A percentile compares a stretch with the other conserved stretches of the same genome.
These are phyloP conservation scores for Euphorbia peplus DNA, from an alignment of 345 rosid genomes.

Conservation along the genomic window DNA sequence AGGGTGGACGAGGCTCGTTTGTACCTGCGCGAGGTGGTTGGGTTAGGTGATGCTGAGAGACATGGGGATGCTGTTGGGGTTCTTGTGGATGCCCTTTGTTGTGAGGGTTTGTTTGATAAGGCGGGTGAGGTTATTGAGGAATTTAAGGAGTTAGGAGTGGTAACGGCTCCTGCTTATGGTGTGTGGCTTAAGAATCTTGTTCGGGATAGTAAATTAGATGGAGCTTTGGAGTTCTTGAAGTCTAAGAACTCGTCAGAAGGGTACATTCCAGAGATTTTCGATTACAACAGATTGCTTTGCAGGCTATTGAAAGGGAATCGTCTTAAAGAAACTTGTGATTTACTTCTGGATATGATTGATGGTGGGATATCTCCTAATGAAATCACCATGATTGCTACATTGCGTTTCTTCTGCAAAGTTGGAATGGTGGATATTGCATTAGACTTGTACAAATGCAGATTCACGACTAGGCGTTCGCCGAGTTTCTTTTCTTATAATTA, in stretches of 20 bases:
- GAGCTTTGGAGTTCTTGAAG: conserved; percentile 55
- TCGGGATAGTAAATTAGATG: conserved; percentile 40
- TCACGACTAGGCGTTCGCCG: conserved; percentile 53
- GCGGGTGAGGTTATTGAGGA: conserved; percentile 59
- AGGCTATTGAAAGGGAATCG: conserved; percentile 55
- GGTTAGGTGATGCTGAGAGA: not conserved
- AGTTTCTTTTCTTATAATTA: conserved; percentile 50
- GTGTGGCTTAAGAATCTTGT: conserved; percentile 56
- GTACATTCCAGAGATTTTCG: conserved; percentile 51
- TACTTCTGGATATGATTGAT: conserved; percentile 69
- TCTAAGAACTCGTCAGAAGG: conserved; percentile 44
- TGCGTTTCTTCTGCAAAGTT: conserved; percentile 82
- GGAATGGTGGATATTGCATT: conserved; percentile 77
- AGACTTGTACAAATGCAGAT: conserved; percentile 56
- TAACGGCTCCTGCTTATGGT: conserved; percentile 53
- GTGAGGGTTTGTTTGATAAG: conserved; percentile 33
- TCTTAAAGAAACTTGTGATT: conserved; percentile 53
- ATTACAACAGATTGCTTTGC: conserved; percentile 54
- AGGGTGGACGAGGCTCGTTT: conserved; percentile 52
- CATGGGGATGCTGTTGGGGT: conserved; percentile 33
- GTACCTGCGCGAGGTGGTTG: conserved; percentile 40
- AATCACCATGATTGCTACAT: conserved; percentile 55
- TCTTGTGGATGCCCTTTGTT: conserved; percentile 56
- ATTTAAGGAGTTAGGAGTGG: conserved; percentile 34
- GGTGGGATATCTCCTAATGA: conserved; percentile 47